Conservation (phyloP, 2,329 filamentous ascomycete genomes). For the Arthroderma sp. region DNA sequence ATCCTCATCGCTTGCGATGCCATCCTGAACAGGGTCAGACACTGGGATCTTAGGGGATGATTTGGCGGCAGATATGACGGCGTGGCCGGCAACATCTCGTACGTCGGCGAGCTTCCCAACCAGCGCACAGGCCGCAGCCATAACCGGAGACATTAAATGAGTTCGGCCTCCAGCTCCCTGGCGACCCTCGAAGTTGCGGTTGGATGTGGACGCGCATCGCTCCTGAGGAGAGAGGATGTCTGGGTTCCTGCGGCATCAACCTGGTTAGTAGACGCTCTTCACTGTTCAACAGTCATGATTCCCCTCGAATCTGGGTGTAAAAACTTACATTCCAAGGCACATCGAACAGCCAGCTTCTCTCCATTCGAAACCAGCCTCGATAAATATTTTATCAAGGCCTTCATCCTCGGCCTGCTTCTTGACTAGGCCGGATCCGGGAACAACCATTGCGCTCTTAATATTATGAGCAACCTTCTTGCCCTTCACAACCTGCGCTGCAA, state of each 20-base stretch:
- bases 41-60: constrained; percentile 49
- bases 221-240: constrained; percentile 88
- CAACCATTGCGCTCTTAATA: constrained; percentile 88
- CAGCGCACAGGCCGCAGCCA: constrained; percentile 85
- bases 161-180: constrained; percentile 86
- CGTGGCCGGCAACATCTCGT: constrained; percentile 53
- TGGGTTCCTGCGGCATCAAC: constrained; percentile 46
- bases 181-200: constrained; percentile 93
- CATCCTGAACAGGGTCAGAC: constrained; percentile 42
- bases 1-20: constrained; percentile 48
- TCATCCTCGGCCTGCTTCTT: constrained; percentile 85
- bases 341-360: constrained; percentile 96
- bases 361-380: constrained; percentile 91
- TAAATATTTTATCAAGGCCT: constrained; percentile 85
- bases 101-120: constrained; percentile 87
- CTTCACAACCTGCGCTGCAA: constrained; percentile 72
- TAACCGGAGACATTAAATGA: constrained; percentile 92
- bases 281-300: no score
- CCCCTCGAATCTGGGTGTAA: no score
- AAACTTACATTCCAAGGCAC: constrained; percentile 72
- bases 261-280: no score
- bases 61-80: constrained; percentile 32
- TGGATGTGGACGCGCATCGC: constrained; percentile 87
- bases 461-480: constrained; percentile 78
- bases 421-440: constrained; percentile 87